Base-by-base conservation (phyloP, 2,329 filamentous ascomycete genomes). In the Furcasterigmium sp. region DNA sequence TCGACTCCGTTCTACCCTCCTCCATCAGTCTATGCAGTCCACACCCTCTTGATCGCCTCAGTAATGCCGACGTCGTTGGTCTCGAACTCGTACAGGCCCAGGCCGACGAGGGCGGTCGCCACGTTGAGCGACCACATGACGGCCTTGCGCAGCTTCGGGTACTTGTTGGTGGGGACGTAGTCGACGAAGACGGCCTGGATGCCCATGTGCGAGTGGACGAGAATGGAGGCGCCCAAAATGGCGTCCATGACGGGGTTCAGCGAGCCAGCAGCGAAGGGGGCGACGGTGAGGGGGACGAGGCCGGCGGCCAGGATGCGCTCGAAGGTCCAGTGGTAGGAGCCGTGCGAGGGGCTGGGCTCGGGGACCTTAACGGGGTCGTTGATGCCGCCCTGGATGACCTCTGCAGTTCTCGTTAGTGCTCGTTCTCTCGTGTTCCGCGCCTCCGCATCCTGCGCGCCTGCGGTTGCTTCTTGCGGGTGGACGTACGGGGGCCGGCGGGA, bases 311-410 rank as follows among this genome's bases (percentile, higher is more conserved):
- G 72, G 44, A 89, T 64, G 61, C 88, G 90, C 76, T 98, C 93
- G 60, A 95, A 95, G 47, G 86, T 87, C 93, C 93, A 98, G 79
- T 98, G 93, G 75, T 97, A 98, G 67, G 87, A 94, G 56, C 93
- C 93, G 71, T 98, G 88, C 44, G 82, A 73, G 34, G 91, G 82
- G 55, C 78, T 80, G 42, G 87, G 69, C 18, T 78, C 62, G 37
- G 90, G 91, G 19, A 95, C 68, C 30, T 80, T 80, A 25, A 80
- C 86, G 44, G 93, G 80, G 60, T 97, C 91, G 70, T 98, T 98
- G 62, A 91, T 85, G 58, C 50, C 48, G 13, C 89, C 90, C 48
- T 87, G 62, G 54, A 95, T 78, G 45, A 73, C 69, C 75, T 91
- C 86, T 91, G 61, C 44, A 55, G 47, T 50, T 19, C 39, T 35